These are phyloP conservation scores for Wickerhamiella azyma DNA, from an alignment of 805 yeast species.

Conservation along the genomic window DNA sequence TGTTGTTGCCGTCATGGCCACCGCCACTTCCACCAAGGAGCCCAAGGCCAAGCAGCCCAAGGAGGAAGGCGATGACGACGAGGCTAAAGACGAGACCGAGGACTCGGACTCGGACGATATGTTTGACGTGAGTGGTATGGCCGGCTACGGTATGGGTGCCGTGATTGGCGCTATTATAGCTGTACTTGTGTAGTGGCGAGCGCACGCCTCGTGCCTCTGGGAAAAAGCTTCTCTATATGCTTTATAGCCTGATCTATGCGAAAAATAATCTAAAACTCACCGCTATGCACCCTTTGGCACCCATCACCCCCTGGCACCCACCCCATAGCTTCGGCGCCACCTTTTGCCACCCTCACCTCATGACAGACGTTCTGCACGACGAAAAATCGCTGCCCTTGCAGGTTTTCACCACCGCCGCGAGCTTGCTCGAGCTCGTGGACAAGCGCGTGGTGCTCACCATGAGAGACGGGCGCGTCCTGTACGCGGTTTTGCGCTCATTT, in stretches of 20 bases:
- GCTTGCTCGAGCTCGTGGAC: conserved; percentile 29
- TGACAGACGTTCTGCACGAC: conserved; percentile 20
- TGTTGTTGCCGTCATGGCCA: neutral
- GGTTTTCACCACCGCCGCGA: conserved; percentile 33
- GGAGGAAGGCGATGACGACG: neutral
- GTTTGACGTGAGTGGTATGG: neutral
- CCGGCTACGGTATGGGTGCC: neutral
- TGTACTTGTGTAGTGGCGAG: too few relatives aligned
- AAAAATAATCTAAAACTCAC: too few relatives aligned
- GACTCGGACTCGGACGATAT: too few relatives aligned
- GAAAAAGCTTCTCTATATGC: too few relatives aligned
- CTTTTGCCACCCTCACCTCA: neutral
- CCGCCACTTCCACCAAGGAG: neutral
- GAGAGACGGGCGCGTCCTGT: conserved; percentile 77
- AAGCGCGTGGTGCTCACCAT: conserved; percentile 62
- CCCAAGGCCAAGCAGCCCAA: neutral
- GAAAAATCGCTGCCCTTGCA: conserved; percentile 29
- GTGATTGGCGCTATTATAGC: too few relatives aligned
- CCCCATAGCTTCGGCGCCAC: too few relatives aligned
- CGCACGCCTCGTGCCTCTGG: too few relatives aligned
- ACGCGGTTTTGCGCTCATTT: conserved; percentile 85
- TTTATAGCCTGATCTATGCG: too few relatives aligned
- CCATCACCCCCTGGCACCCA: too few relatives aligned
- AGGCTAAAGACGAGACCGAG: neutral
- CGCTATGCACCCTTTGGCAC: too few relatives aligned